phyloP scores from a whole-genome alignment of 2,329 filamentous ascomycete species.

The Cladosporium sp. region DNA sequence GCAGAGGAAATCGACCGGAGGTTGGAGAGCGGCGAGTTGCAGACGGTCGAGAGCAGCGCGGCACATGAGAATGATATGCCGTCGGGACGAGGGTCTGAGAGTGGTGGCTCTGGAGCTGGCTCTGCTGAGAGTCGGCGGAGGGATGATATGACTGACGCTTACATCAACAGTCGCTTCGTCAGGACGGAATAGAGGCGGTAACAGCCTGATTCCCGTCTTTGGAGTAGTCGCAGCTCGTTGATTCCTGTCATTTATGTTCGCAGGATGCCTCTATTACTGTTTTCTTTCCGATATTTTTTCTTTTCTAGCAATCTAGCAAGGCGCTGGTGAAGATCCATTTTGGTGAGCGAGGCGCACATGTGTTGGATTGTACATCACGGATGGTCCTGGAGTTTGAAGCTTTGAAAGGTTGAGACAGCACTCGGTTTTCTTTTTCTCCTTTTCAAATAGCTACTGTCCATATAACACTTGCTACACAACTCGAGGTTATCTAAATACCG shows the following conservation, averaged over 20 bases:
- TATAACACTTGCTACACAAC: no score
- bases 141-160: neutral
- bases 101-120: neutral
- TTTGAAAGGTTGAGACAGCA: neutral
- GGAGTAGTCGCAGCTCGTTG: neutral
- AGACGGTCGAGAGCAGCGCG: neutral
- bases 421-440: neutral
- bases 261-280: neutral
- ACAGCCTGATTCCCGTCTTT: neutral
- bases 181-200: constrained; percentile 1
- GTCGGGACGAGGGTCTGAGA: no score
- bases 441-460: no score
- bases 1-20: neutral
- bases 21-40: constrained; percentile 5
- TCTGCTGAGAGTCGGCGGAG: neutral
- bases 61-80: neutral
- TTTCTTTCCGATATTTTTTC: neutral
- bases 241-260: neutral
- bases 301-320: neutral
- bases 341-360: neutral
- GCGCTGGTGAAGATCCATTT: neutral
- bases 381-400: neutral
- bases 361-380: neutral
- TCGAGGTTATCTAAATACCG: no score
- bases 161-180: neutral